A percentile compares a stretch with the other conserved stretches of the same genome.
Evolutionary conservation across 495 filamentous ascomycete species (phyloP).

Genomic region (Bryoglossum gracile): DNA sequence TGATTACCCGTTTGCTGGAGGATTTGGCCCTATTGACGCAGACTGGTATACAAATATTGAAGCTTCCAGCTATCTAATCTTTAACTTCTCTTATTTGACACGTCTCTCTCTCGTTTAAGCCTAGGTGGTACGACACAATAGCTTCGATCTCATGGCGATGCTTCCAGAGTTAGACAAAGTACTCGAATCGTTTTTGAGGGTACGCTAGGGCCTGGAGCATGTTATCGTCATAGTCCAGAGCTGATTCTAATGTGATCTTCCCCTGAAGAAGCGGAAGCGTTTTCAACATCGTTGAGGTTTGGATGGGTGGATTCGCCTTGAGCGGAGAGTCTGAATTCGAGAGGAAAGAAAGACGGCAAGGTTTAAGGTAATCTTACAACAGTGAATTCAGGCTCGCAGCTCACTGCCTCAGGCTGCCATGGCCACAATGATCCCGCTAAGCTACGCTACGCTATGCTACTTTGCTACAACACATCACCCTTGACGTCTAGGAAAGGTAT

Average conservation of each 20-base stretch:
- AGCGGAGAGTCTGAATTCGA: no score
- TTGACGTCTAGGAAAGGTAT: no score
- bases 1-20: constrained; percentile 2
- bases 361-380: no score
- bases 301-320: no score
- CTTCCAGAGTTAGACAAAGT: not conserved
- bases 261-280: no score
- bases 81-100: constrained; percentile 4
- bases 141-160: constrained; percentile 8
- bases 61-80: constrained; percentile 6
- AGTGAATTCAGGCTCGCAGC: no score
- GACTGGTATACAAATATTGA: constrained; percentile 7
- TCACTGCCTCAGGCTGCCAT: no score
- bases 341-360: no score
- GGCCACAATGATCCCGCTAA: no score
- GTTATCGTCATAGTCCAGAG: constrained; percentile 8
- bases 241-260: constrained; percentile 4
- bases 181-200: constrained; percentile 3
- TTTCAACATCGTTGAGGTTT: no score
- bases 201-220: not conserved
- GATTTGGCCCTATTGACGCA: not conserved
- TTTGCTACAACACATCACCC: no score
- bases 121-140: constrained; percentile 6
- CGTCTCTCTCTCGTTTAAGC: not conserved
- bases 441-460: no score